These are phyloP conservation scores for Globisporangium recalcitrans DNA, from an alignment of 352 stramenopile genomes.

Conservation along the genomic window DNA sequence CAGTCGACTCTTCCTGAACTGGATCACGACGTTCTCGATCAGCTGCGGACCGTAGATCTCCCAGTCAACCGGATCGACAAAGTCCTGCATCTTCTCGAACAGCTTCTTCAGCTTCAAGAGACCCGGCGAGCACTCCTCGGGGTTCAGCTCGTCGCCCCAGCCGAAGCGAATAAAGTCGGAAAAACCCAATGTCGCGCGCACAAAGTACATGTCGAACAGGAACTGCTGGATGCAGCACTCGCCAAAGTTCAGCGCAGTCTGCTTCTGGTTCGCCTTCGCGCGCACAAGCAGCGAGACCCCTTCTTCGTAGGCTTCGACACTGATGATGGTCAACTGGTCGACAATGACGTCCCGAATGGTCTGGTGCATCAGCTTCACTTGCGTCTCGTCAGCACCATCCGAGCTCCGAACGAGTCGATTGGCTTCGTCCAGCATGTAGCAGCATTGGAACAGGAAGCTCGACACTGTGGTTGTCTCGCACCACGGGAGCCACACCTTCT, in stretches of 20 bases:
- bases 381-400: constrained; percentile 30
- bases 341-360: constrained; percentile 66
- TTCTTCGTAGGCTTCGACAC: constrained; percentile 62
- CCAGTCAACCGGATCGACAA: constrained; percentile 85
- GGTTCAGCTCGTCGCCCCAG: constrained; percentile 77
- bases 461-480: constrained; percentile 78
- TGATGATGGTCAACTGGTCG: constrained; percentile 75
- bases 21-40: constrained; percentile 80
- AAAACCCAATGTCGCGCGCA: constrained; percentile 77
- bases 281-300: constrained; percentile 54
- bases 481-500: constrained; percentile 85
- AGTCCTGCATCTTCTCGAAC: constrained; percentile 77
- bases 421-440: constrained; percentile 77
- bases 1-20: constrained; percentile 81
- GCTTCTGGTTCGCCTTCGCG: constrained; percentile 41
- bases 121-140: constrained; percentile 43
- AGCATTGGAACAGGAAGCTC: constrained; percentile 81
- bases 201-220: constrained; percentile 89
- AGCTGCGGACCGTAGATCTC: constrained; percentile 85
- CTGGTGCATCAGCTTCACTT: constrained; percentile 55
- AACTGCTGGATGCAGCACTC: constrained; percentile 84
- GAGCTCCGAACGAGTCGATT: constrained; percentile 54
- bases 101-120: constrained; percentile 53
- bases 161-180: constrained; percentile 86
- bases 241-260: constrained; percentile 70